phyloP scores from a whole-genome alignment of 2,329 filamentous ascomycete genomes.

The Davidsoniella australis region DNA sequence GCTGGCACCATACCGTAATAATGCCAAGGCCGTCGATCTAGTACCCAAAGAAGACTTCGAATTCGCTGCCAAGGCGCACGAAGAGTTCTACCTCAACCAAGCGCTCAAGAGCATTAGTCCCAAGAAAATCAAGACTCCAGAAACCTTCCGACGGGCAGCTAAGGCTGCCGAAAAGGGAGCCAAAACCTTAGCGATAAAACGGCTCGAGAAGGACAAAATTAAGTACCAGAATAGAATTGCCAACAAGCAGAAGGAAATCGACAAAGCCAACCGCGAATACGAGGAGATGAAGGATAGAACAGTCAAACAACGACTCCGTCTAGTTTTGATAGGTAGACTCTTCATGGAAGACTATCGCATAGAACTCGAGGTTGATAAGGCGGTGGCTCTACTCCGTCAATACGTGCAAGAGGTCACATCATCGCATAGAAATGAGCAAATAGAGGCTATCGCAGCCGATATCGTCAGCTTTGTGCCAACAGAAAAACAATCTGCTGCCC shows the following conservation, averaged over 20 bases:
- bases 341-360: constrained; percentile 12
- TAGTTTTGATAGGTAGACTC: not conserved
- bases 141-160: not conserved
- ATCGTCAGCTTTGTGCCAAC: not conserved
- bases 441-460: constrained; percentile 1
- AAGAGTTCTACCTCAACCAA: no score
- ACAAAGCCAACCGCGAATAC: not conserved
- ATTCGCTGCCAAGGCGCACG: no score
- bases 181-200: not conserved
- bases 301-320: no score
- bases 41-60: no score
- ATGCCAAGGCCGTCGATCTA: no score
- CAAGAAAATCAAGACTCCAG: not conserved
- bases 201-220: not conserved
- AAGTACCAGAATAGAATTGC: not conserved
- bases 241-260: not conserved
- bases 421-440: constrained; percentile 16
- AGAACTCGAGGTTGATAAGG: constrained; percentile 24
- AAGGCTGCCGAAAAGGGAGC: not conserved
- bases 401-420: not conserved
- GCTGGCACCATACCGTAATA: no score
- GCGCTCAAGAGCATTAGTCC: not conserved
- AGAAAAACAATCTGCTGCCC: no score
- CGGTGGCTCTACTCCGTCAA: constrained; percentile 25
- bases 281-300: no score